Evolutionary conservation across 805 yeast genomes (phyloP), one percentile per base, ranked within the genome.

Genomic region (Maudiozyma serrabonitensis): DNA sequence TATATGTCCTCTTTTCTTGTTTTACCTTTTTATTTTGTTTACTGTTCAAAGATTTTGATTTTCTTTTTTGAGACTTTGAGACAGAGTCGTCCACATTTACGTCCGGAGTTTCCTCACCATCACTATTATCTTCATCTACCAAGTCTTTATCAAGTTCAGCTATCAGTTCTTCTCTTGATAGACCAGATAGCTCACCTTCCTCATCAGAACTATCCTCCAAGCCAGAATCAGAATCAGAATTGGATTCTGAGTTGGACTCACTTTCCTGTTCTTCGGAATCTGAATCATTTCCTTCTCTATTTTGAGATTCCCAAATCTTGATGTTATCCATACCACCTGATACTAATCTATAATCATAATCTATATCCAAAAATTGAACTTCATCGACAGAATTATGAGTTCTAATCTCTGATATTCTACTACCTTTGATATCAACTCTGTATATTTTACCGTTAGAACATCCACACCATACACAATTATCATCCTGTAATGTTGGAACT

Each of bases 251-350:
- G 12, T 42, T 47, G 5, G 56, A 59, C n/a, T 53, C 61, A 6
- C 56, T 61, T 38, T 48, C 56, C 46, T 43, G 51, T 6, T 50
- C 54, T 35, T 38, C 40, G 6, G 45, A 46, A 16, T 46, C 46
- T 25, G 16, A 16, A 6, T 41, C 34, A 11, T 32, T 41, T 12
- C n/a, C 23, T 7, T 58, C 69, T 1, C 61, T 71, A 2, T 60
- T 66, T 13, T 39, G 25, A 66, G 69, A 11, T 76, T 71, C 46
- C 98, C 98, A 91, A 6, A 91, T 71, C 57, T 82, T 84, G 50
- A 91, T 69, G 26, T 75, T 73, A 44, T 86, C 91, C 89, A 90
- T 84, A 19, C 96, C 93, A 6, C 84, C 88, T 63, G 86, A 81
- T 3, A 86, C 79, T 48, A 89, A 69, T 52, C 96, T 75, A 60